phyloP scores from a whole-genome alignment of 2,329 filamentous ascomycete genomes.

The Paecilomyces variotii region DNA sequence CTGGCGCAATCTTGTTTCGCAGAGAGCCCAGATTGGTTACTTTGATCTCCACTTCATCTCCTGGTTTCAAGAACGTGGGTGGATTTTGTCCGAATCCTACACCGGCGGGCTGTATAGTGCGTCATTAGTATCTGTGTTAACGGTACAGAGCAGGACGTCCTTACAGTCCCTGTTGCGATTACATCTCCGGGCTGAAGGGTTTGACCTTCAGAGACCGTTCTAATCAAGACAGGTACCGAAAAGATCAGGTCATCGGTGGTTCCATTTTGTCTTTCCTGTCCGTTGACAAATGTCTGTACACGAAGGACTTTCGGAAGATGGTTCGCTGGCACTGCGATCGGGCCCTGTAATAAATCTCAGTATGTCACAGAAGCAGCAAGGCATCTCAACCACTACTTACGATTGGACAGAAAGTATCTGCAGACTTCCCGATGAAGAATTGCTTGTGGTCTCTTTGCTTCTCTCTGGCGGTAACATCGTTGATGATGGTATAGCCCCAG shows the following conservation, averaged over 20 bases:
- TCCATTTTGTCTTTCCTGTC: constrained; percentile 42
- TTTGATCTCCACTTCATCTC: constrained; percentile 36
- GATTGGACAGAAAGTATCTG: constrained; percentile 7
- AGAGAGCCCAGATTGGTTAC: constrained; percentile 37
- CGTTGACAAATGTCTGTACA: constrained; percentile 43
- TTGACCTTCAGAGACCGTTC: constrained; percentile 41
- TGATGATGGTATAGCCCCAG: constrained; percentile 51
- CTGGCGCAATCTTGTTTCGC: constrained; percentile 32
- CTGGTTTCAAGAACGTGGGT: constrained; percentile 33
- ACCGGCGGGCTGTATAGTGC: constrained; percentile 25
- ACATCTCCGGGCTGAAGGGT: constrained; percentile 46
- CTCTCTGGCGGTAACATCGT: constrained; percentile 48
- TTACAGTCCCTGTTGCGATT: constrained; percentile 41
- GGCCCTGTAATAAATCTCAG: constrained; percentile 34
- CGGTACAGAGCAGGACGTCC: background rate
- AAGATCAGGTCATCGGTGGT: constrained; percentile 45
- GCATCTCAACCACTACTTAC: background rate
- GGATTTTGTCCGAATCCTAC: constrained; percentile 43
- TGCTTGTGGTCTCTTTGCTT: constrained; percentile 53
- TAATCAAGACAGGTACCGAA: constrained; percentile 39
- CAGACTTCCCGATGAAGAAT: constrained; percentile 51
- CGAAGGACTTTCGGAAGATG: constrained; percentile 36
- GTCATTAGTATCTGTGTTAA: background rate
- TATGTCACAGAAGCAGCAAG: constrained; percentile 2
- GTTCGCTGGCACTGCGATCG: constrained; percentile 43